A percentile compares a stretch with the other conserved stretches of the same genome.
Conservation (phyloP, 352 stramenopile genomes). For the Pythium chondricola region DNA sequence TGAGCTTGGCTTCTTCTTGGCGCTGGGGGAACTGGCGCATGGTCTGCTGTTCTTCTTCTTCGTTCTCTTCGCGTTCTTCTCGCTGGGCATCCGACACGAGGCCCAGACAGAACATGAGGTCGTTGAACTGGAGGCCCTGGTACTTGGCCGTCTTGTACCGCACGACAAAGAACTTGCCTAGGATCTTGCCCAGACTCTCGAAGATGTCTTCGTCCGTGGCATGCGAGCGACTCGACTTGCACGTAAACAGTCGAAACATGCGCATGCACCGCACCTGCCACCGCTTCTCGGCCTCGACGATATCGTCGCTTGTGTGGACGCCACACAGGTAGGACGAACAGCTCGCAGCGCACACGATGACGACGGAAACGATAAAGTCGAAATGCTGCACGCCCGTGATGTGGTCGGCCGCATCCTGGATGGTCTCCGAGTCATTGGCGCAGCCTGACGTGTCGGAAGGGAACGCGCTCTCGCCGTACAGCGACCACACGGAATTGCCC, state of each 20-base stretch:
- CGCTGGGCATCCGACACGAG: conserved; percentile 56
- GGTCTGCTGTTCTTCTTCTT: conserved; percentile 13
- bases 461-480: conserved; percentile 51
- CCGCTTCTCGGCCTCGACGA: conserved; percentile 47
- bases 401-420: conserved; percentile 51
- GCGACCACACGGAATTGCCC: conserved; percentile 41
- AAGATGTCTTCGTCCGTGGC: conserved; percentile 61
- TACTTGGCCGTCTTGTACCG: conserved; percentile 60
- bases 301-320: conserved; percentile 48
- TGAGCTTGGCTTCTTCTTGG: conserved; percentile 39
- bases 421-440: conserved; percentile 37
- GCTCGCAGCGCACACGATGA: conserved; percentile 26
- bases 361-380: conserved; percentile 55
- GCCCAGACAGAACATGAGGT: conserved; percentile 62
- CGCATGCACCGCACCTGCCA: conserved; percentile 60
- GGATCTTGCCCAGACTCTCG: conserved; percentile 47
- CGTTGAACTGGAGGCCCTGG: conserved; percentile 61
- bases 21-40: conserved; percentile 28
- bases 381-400: conserved; percentile 65
- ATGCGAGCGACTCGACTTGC: conserved; percentile 25
- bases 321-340: conserved; percentile 67
- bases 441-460: conserved; percentile 44
- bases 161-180: conserved; percentile 74
- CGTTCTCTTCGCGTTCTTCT: conserved; percentile 36
- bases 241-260: conserved; percentile 58